phyloP scores from a whole-genome alignment of 345 rosid species.

The Cochlearia excelsa region DNA sequence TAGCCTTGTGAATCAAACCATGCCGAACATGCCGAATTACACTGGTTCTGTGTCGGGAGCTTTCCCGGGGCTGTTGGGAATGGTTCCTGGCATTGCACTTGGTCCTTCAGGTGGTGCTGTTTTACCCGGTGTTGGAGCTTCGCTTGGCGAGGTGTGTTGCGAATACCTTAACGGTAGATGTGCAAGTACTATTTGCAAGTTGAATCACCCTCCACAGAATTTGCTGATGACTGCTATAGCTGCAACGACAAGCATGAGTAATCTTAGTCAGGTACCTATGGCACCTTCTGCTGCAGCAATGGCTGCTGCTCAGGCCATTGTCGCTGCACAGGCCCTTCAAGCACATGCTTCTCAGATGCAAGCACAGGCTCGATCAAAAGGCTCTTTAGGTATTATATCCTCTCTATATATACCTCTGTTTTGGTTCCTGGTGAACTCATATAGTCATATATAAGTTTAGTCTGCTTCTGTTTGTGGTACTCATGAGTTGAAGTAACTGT shows the following conservation, averaged over 20 bases:
- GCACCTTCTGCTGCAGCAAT: constrained; percentile 99
- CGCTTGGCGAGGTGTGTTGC: constrained; percentile 92
- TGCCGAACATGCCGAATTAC: constrained; percentile 99
- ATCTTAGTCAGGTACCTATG: constrained; percentile 91
- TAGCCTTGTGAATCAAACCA: constrained; percentile 79
- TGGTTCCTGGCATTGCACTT: constrained; percentile 86
- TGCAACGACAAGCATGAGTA: constrained; percentile 88
- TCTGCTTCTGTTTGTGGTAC: constrained; percentile 16
- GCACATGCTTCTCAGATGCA: constrained; percentile 99
- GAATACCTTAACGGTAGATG: constrained; percentile 92
- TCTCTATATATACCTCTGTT: not conserved
- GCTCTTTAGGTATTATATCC: constrained; percentile 51
- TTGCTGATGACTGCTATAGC: constrained; percentile 93
- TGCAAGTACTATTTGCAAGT: constrained; percentile 71
- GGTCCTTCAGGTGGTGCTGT: constrained; percentile 96
- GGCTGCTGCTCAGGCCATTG: constrained; percentile 99
- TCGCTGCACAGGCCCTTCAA: constrained; percentile 99
- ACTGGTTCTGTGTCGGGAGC: constrained; percentile 94
- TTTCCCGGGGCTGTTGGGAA: constrained; percentile 84
- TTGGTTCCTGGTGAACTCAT: not conserved
- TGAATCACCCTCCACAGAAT: constrained; percentile 90
- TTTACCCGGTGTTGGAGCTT: constrained; percentile 93
- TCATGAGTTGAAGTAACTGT: constrained; percentile 14
- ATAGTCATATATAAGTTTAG: constrained; percentile 4
- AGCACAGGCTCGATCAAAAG: constrained; percentile 72